Conservation (phyloP, 1,139 yeast species). For the Yarrowia galli region DNA sequence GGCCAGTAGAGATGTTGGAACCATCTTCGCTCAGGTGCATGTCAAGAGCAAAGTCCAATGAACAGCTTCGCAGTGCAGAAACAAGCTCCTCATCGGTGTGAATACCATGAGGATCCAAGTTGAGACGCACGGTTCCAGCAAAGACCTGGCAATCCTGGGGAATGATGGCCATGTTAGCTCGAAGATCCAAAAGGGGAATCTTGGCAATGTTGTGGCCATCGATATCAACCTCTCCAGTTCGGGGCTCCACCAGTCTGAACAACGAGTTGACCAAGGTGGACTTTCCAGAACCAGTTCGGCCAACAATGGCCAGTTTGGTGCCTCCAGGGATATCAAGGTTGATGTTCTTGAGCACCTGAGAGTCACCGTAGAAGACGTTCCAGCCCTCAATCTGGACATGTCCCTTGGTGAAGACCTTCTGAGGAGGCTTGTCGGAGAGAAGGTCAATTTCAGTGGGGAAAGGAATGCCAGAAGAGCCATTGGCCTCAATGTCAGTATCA, state of each 20-base stretch:
- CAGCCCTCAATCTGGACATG: conserved; percentile 62
- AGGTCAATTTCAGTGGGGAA: conserved; percentile 76
- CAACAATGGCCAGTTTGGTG: conserved; percentile 91
- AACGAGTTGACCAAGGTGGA: conserved; percentile 95
- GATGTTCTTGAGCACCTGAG: conserved; percentile 83
- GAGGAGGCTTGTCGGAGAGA: conserved; percentile 55
- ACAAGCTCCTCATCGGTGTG: conserved; percentile 76
- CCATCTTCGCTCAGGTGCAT: conserved; percentile 80
- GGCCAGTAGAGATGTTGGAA: conserved; percentile 91
- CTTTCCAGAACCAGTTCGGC: conserved; percentile 98
- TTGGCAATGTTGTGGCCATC: conserved; percentile 88
- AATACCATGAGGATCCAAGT: conserved; percentile 80
- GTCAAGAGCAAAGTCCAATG: conserved; percentile 22
- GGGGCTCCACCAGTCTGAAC: conserved; percentile 91
- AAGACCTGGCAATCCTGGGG: conserved; percentile 95
- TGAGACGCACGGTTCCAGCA: conserved; percentile 80
- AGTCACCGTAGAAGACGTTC: conserved; percentile 68
- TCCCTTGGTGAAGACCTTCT: conserved; percentile 54
- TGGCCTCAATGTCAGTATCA: conserved; percentile 66
- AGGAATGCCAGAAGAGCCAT: conserved; percentile 81
- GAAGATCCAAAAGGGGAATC: conserved; percentile 78
- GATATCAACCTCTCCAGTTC: conserved; percentile 77
- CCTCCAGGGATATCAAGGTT: conserved; percentile 79
- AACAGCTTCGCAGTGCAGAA: conserved; percentile 66
- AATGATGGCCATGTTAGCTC: conserved; percentile 86